Percentiles rank a stretch among this genome's conserved stretches.
Evolutionary conservation across 257 asterid species (phyloP).

Genomic region (Parsonsia alboflavescens): DNA sequence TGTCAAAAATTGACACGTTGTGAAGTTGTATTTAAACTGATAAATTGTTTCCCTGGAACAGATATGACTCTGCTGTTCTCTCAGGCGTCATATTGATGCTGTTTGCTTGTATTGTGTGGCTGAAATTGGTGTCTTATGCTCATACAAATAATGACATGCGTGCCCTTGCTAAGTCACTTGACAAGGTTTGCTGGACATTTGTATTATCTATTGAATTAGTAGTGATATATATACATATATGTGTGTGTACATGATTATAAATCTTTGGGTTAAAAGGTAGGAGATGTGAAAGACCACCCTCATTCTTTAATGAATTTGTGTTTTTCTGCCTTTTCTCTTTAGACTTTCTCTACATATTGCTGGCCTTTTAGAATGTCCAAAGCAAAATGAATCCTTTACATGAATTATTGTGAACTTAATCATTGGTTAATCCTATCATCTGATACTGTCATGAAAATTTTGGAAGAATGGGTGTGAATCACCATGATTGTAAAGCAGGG

Average conservation of each 20-base stretch:
- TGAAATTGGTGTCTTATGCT: slow-evolving; percentile 91
- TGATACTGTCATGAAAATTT: not conserved
- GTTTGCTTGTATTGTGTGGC: slow-evolving; percentile 78
- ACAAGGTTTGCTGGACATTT: slow-evolving; percentile 50
- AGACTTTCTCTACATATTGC: not conserved
- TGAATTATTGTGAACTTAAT: not conserved
- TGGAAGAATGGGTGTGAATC: not conserved
- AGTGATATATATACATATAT: not conserved
- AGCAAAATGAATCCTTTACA: not conserved
- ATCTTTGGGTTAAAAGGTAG: not conserved
- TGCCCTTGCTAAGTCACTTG: slow-evolving; percentile 60
- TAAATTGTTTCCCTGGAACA: slow-evolving; percentile 27
- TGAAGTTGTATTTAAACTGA: not conserved
- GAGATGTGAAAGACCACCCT: not conserved
- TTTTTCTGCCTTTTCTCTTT: not conserved
- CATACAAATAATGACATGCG: slow-evolving; percentile 92
- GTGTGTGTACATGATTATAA: no score
- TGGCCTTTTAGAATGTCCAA: not conserved
- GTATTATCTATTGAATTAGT: not conserved
- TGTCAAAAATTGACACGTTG: not conserved
- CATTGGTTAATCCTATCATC: not conserved
- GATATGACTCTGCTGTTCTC: slow-evolving; percentile 92
- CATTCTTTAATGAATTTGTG: not conserved
- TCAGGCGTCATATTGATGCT: slow-evolving; percentile 81
- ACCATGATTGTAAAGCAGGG: not conserved